phyloP scores from a whole-genome alignment of 2,329 filamentous ascomycete species.

The Cercospora sp. region DNA sequence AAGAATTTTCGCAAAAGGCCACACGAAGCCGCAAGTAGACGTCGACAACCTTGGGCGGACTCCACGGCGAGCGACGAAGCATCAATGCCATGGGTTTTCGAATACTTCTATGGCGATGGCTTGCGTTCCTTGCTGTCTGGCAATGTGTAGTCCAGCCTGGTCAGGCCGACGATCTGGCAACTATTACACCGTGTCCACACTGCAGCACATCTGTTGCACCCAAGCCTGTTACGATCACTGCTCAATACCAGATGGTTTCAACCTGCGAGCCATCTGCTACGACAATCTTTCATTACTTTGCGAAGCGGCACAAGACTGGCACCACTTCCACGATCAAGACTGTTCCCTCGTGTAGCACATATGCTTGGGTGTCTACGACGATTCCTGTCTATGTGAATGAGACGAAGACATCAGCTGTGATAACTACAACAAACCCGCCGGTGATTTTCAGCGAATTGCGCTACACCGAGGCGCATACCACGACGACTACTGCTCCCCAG shows the following conservation, averaged over 20 bases:
- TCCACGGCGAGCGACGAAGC: too few species aligned
- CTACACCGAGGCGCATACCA: conserved; percentile 6
- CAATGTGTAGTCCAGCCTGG: too few species aligned
- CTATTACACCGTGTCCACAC: background rate
- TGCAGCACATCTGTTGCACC: background rate
- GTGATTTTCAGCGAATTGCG: background rate
- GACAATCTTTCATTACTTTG: background rate
- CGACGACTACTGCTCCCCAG: background rate
- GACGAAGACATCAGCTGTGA: background rate
- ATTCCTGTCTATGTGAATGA: conserved; percentile 1
- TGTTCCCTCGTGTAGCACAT: conserved; percentile 1
- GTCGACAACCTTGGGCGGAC: too few species aligned
- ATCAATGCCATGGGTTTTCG: too few species aligned
- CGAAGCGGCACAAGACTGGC: background rate
- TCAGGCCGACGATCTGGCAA: background rate
- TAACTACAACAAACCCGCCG: conserved; percentile 5
- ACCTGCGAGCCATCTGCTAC: background rate
- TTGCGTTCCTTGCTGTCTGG: too few species aligned
- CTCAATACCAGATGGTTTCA: background rate
- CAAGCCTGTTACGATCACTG: background rate
- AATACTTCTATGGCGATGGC: too few species aligned
- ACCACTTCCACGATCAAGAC: background rate
- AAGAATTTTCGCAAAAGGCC: too few species aligned
- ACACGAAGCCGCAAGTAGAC: too few species aligned
- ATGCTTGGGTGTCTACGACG: conserved; percentile 8